A percentile compares a stretch with the other conserved stretches of the same genome.
These are phyloP conservation scores for Paraglomus brasilianum DNA, from an alignment of 192 early-diverging fungal species.

Conservation along the genomic window DNA sequence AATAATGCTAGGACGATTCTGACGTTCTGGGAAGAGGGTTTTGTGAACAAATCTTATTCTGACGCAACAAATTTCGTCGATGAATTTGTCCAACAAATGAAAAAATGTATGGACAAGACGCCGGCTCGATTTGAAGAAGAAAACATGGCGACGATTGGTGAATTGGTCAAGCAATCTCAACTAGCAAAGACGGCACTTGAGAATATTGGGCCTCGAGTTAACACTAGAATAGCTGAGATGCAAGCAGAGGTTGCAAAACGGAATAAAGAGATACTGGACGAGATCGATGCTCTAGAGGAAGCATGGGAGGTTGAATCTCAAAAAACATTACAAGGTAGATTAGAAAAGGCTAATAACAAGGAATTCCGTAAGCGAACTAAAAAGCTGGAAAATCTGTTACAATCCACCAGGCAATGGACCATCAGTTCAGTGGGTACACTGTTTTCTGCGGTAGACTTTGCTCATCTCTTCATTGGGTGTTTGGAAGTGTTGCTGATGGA, in stretches of 20 bases:
- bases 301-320: slow-evolving; percentile 45
- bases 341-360: slow-evolving; percentile 62
- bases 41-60: slow-evolving; percentile 40
- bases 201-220: slow-evolving; percentile 39
- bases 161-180: slow-evolving; percentile 35
- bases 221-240: slow-evolving; percentile 41
- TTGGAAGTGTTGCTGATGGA: slow-evolving; percentile 73
- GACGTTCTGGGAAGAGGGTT: slow-evolving; percentile 49
- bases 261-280: slow-evolving; percentile 41
- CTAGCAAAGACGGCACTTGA: slow-evolving; percentile 36
- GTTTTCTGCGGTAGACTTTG: slow-evolving; percentile 57
- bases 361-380: slow-evolving; percentile 67
- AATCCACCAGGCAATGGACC: slow-evolving; percentile 54
- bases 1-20: slow-evolving; percentile 51
- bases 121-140: slow-evolving; percentile 27
- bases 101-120: background rate
- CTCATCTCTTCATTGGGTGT: slow-evolving; percentile 53
- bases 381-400: slow-evolving; percentile 61
- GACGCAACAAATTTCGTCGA: slow-evolving; percentile 6
- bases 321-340: slow-evolving; percentile 49
- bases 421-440: slow-evolving; percentile 57
- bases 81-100: slow-evolving; percentile 24
- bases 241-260: slow-evolving; percentile 38
- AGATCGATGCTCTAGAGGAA: slow-evolving; percentile 37
- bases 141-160: slow-evolving; percentile 36